Base-by-base conservation (phyloP, 2,329 filamentous ascomycete genomes). In the Aspergillus phoenicis region DNA sequence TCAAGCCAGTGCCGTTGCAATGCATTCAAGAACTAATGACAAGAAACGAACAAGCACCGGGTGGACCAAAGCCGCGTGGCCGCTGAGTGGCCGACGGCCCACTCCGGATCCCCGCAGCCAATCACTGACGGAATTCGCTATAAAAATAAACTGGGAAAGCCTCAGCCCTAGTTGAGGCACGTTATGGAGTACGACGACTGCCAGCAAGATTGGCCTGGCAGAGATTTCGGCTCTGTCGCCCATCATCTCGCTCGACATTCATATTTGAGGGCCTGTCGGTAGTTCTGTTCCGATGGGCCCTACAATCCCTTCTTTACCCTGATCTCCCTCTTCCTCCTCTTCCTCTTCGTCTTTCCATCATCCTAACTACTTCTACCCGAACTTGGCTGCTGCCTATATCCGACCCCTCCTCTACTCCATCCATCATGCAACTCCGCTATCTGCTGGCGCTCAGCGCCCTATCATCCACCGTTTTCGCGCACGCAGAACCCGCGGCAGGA, bases 81-180 rank as follows among this genome's bases (percentile, higher is more conserved):
- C 53, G 53, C 26, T 56, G 53, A 47, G 53, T 45, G 53, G 39
- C 39, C 53, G 39, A 17, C 28, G 53, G n/a, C 28, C 53, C 53
- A 56, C 39, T 47, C 26, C 39, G 24, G 10, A 30, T n/a, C 43
- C 26, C 28, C 53, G 53, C 13, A 20, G 20, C 53, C 53, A 56
- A 56, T 45, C 53, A 47, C 39, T 26, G 13, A 17, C 10, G 17
- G 8, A 17, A 17, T 13, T 15, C n/a, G 41, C 26, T 45, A 47
- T 45, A 43, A 56, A 47, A 56, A 56, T 56, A 56, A 56, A 17
- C 45, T 43, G 26, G 26, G 39, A 20, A 45, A 56, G 53, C 53
- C 53, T 56, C 53, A 56, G 53, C 53, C 53, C 53, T 56, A 56
- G 53, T 56, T 36, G 39, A 45, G 39, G 39, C 53, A 47, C 53